Evolutionary conservation across 1,139 yeast genomes (phyloP), one percentile per base, ranked within the genome.

Genomic region (Nakaseomyces uthaithaninus): DNA sequence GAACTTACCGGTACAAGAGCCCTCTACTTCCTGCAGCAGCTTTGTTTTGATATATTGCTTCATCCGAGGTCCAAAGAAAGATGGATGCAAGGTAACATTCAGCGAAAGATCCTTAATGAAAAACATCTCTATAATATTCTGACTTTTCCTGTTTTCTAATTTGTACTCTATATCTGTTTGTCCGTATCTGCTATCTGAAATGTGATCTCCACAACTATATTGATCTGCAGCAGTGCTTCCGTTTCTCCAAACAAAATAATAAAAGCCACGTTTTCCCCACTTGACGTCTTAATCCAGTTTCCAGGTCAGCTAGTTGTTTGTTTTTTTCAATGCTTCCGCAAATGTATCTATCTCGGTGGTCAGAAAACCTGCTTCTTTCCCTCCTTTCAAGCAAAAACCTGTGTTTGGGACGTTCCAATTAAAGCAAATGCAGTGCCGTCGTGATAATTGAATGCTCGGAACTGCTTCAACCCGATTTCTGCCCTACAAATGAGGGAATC

Each of bases 1-100:
- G 66, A 91, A 91, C 63, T 91, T 95, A 53, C 99, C 99, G 1
- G 98, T 87, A 66, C 98, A 93, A 1, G 97, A 87, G 16, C 99
- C 99, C 64, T 91, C 99, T 37, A 93, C 98, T 57, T 91, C 98
- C 51, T 86, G 87, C 45, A 93, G 72, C 50, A 91, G 72, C 63
- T 89, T 89, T 58, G 87, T 85, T 58, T 94, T 77, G 52, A 91
- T 71, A 60, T 80, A 89, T 57, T 86, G 94, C 63, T 85, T 87
- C 97, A 91, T 91, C 54, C 89, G 94, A 3, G 98, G 96, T 1
- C 98, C 98, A 59, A 89, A 91, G 63, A 80, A 91, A 35, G 97
- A 87, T 43, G 99, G 99, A 64, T 91, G 98, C 44, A 91, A 78
- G 37, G 96, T 87, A 54, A 91, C 72, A 62, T 85, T 87, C 47